These are phyloP conservation scores for Fusarium agapanthi DNA, from an alignment of 2,329 filamentous ascomycete genomes.

Conservation along the genomic window DNA sequence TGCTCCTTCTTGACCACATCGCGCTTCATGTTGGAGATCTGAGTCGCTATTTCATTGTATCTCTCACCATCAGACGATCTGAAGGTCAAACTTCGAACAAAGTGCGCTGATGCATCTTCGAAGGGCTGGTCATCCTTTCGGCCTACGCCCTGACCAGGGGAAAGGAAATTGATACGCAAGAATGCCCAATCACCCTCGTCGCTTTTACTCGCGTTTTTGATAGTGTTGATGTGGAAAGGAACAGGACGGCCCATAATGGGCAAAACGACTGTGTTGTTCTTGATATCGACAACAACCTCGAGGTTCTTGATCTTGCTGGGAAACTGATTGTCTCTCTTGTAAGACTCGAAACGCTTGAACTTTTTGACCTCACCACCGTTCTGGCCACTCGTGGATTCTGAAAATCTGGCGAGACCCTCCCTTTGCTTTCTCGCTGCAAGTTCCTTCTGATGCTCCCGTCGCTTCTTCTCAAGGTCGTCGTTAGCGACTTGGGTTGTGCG, in stretches of 20 bases:
- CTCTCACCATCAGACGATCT: conserved; percentile 88
- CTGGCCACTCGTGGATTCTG: conserved; percentile 82
- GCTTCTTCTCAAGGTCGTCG: conserved; percentile 86
- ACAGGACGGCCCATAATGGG: conserved; percentile 98
- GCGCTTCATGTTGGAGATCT: conserved; percentile 97
- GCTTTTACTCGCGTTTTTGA: conserved; percentile 99
- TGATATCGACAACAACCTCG: conserved; percentile 88
- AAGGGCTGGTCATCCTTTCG: conserved; percentile 98
- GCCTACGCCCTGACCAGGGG: conserved; percentile 95
- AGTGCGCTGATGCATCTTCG: conserved; percentile 94
- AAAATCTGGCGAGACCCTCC: conserved; percentile 85
- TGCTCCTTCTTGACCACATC: conserved; percentile 91
- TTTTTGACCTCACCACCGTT: conserved; percentile 96
- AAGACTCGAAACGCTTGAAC: conserved; percentile 99
- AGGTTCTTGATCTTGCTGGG: conserved; percentile 84
- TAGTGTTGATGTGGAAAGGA: conserved; percentile 96
- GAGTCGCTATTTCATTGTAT: conserved; percentile 88
- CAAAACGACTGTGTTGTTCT: conserved; percentile 88
- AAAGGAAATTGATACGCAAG: conserved; percentile 95
- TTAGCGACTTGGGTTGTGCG: conserved; percentile 81
- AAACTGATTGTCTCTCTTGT: conserved; percentile 96
- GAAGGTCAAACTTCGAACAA: conserved; percentile 94
- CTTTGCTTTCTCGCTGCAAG: conserved; percentile 86
- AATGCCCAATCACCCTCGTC: conserved; percentile 95
- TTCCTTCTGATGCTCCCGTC: conserved; percentile 92